These are phyloP conservation scores for Bremia lactucae DNA, from an alignment of 352 stramenopile genomes.

Conservation along the genomic window DNA sequence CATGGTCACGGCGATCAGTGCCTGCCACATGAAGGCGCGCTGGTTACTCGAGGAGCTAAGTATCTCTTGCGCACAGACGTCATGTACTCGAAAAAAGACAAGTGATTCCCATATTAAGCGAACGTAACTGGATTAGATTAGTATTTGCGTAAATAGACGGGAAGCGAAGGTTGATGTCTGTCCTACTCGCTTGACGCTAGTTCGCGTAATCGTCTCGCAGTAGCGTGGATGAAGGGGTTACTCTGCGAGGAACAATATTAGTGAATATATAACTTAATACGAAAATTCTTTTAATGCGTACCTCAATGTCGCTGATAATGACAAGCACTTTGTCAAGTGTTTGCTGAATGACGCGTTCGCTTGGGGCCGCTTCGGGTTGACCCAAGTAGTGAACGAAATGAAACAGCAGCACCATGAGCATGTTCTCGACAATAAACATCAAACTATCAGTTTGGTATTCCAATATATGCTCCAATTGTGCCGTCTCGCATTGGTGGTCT, in stretches of 20 bases:
- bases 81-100: constrained; percentile 50
- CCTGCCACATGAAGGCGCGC: constrained; percentile 64
- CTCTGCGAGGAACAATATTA: constrained; percentile 19
- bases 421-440: constrained; percentile 70
- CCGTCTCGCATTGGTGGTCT: constrained; percentile 31
- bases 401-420: constrained; percentile 53
- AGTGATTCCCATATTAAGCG: no score
- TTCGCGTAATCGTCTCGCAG: constrained; percentile 58
- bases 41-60: constrained; percentile 50
- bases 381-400: constrained; percentile 60
- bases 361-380: constrained; percentile 19
- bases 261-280: no score
- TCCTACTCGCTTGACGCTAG: constrained; percentile 27
- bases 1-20: constrained; percentile 67
- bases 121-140: no score
- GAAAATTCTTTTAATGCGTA: no score
- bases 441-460: constrained; percentile 72
- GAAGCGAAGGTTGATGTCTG: background rate
- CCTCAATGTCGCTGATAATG: constrained; percentile 53
- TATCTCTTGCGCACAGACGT: constrained; percentile 72
- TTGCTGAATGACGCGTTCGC: constrained; percentile 26
- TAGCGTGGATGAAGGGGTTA: constrained; percentile 59
- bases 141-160: constrained; percentile 15
- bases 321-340: constrained; percentile 60
- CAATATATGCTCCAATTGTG: constrained; percentile 39